Conservation (phyloP, 371 early-diverging fungal species). For the Smittium culicis region DNA sequence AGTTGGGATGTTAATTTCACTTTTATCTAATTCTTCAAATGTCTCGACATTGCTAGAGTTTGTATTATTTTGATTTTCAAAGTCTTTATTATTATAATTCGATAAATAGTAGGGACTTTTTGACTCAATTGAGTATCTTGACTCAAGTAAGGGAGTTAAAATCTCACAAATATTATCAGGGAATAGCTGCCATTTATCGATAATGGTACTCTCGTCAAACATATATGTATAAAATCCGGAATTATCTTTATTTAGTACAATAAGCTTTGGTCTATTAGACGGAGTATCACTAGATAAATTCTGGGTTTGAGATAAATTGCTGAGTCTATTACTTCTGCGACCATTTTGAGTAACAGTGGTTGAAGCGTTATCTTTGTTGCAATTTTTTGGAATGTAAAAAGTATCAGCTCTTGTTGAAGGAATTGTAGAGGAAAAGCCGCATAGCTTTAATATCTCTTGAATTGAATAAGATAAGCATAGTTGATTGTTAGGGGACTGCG, state of each 20-base stretch:
- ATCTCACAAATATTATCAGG: neutral
- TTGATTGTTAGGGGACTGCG: conserved; percentile 29
- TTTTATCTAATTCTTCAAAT: neutral
- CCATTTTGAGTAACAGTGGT: too few relatives aligned
- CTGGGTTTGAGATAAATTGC: too few relatives aligned
- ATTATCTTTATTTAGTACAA: neutral
- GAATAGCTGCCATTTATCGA: neutral
- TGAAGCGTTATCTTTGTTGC: too few relatives aligned
- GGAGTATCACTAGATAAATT: too few relatives aligned
- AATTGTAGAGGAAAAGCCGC: conserved; percentile 22
- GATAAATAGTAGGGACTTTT: neutral
- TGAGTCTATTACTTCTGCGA: too few relatives aligned
- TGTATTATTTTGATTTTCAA: neutral
- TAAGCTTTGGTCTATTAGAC: neutral
- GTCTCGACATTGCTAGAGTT: neutral
- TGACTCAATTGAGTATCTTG: neutral
- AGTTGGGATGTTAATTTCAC: neutral
- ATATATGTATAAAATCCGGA: neutral
- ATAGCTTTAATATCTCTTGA: conserved; percentile 25
- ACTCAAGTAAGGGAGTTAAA: conserved; percentile 1
- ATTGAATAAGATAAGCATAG: conserved; percentile 27
- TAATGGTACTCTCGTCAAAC: neutral
- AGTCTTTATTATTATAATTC: neutral
- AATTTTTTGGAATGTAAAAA: neutral
- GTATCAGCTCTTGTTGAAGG: conserved; percentile 2